Evolutionary conservation across 2,329 filamentous ascomycete species (phyloP), one percentile per base, ranked within the genome.

Genomic region (Pseudogymnoascus sp.): DNA sequence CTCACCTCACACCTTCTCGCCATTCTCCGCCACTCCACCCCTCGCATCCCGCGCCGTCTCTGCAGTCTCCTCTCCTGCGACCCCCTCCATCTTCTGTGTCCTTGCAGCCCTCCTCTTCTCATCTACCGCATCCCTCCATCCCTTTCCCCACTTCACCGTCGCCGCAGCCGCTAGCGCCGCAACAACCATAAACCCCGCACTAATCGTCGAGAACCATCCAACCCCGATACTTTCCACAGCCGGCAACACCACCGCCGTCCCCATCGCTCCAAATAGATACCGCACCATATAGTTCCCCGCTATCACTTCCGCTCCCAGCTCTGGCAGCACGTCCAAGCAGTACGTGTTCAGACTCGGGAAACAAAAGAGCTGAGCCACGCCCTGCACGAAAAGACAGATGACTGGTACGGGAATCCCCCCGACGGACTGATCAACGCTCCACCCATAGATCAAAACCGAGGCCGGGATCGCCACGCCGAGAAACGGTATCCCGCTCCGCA

Each of bases 271-370:
- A 65, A 91, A 88, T 5, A 90, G 69, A 71, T 92, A 94, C 5
- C 89, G 78, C 57, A 89, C 77, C 67, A 90, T 83, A 71, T 92
- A 94, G 71, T 92, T 94, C 0, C 88, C 87, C 0, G 88, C 88
- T 41, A 90, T 82, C 3, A 92, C 87, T 68, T 94, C 89, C 3
- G 85, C 82, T 41, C 83, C 83, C 28, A 81, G 76, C 1, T 78
- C 77, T 64, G 86, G 86, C 84, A 92, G 90, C 10, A 92, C 88
- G 70, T 94, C 89, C 38, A 94, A 73, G 69, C 88, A 92, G 72
- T 94, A 92, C 0, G 88, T 89, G 70, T 92, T 91, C 63, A 92
- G 71, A 55, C 81, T 83, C 0, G 87, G 87, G 67, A 90, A 91
- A 66, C 85, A 88, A 68, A 90, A 88, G 5, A 91, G 74, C 71